Conservation (phyloP, 768 basidiomycete species). For the Rossbeevera mucosa region DNA sequence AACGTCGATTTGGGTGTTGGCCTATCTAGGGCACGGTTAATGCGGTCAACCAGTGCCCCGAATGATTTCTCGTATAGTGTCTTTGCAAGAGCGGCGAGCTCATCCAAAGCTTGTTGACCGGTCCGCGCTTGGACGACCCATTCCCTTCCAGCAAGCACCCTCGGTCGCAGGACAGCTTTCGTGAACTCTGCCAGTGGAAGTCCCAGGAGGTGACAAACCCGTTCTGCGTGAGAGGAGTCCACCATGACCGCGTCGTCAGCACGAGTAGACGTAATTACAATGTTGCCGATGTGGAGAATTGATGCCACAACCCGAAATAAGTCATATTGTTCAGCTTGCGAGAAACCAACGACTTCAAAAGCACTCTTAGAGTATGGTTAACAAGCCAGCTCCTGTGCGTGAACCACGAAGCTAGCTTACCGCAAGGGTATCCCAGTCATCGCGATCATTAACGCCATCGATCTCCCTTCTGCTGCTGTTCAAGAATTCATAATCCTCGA, state of each 20-base stretch:
- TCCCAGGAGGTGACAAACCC: conserved; percentile 87
- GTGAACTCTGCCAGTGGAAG: conserved; percentile 84
- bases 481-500: conserved; percentile 86
- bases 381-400: not conserved
- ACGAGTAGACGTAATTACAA: conserved; percentile 71
- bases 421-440: conserved; percentile 81
- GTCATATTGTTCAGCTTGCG: conserved; percentile 77
- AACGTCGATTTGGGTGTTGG: conserved; percentile 90
- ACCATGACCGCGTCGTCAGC: conserved; percentile 77
- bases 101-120: conserved; percentile 86
- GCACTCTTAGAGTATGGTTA: conserved; percentile 49
- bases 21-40: conserved; percentile 91
- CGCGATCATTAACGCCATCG: conserved; percentile 90
- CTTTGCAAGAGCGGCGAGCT: conserved; percentile 88
- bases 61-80: conserved; percentile 97
- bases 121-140: conserved; percentile 95
- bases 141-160: conserved; percentile 90
- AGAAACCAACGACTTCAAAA: conserved; percentile 86
- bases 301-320: conserved; percentile 93
- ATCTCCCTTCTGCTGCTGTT: conserved; percentile 86
- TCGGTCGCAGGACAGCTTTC: conserved; percentile 82
- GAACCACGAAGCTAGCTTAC: conserved; percentile 34
- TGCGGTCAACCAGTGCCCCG: conserved; percentile 86
- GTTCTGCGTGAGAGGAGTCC: conserved; percentile 81
- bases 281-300: conserved; percentile 94